Base-by-base conservation (phyloP, 139 green algal species). In the Haematococcus sp. region DNA sequence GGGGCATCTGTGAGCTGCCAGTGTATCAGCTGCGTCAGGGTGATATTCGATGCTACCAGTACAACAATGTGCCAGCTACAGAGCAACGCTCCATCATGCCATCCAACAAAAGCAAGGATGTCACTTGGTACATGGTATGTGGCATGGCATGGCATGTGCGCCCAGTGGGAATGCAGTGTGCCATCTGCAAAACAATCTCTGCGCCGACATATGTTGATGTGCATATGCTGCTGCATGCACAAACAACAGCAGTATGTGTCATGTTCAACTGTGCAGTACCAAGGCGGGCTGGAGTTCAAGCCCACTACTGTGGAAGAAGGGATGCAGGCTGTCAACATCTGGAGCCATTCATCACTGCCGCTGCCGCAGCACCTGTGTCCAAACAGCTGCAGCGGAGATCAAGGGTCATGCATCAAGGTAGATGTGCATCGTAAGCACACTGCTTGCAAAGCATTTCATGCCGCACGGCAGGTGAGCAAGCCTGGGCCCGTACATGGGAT, bases 41-140 rank as follows among this genome's bases (percentile, higher is more conserved):
- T 9, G 22, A 11, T 4, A 30, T 71, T 4, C 64, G 25, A 4
- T 71, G 64, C 32, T 71, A 56, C n/a, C 16, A 55, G 64, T 54
- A 52, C 11, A 28, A 55, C 22, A 32, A 32, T 31, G 44, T 52
- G 64, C 30, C 64, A 33, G 13, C 11, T 9, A 31, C 20, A 16
- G 64, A 71, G 34, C 64, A 71, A 31, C 44, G 64, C 25, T 71
- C 64, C 4, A 54, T 33, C 64, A 55, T 71, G 34, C 64, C 64
- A 20, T 25, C 33, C 23, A 31, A 54, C 17, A 32, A 4, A 4
- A 43, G 25, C 20, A 32, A 30, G 16, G 64, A 32, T 15, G 64
- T 71, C 28, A 33, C 64, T 20, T 71, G 30, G 54, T 28, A 27
- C 15, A 19, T 32, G n/a, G 54, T 49, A 11, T 11, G 40, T 49